These are phyloP conservation scores for Phylloporus arenicola DNA, from an alignment of 768 basidiomycete species.

Conservation along the genomic window DNA sequence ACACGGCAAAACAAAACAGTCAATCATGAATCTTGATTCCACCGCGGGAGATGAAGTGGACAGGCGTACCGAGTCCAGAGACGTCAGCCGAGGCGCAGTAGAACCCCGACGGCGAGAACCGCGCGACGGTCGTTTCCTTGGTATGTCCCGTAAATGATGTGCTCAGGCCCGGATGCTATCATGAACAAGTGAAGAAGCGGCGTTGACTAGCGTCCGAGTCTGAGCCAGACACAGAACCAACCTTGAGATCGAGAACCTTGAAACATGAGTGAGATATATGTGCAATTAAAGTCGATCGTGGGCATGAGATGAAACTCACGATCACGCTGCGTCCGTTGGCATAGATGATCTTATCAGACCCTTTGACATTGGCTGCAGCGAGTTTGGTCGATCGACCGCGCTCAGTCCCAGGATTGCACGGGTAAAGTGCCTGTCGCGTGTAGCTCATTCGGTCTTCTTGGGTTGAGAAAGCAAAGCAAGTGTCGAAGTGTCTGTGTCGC, in stretches of 20 bases:
- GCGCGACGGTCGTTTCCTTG: constrained; percentile 81
- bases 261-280: background rate
- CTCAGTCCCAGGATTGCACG: constrained; percentile 64
- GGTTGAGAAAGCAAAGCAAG: background rate
- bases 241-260: constrained; percentile 82
- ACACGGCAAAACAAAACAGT: background rate
- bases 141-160: constrained; percentile 74
- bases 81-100: constrained; percentile 92
- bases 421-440: constrained; percentile 47
- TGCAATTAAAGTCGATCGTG: too few relatives aligned
- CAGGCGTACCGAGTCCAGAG: constrained; percentile 63
- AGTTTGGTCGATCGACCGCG: constrained; percentile 72
- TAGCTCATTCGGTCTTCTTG: constrained; percentile 39
- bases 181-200: background rate
- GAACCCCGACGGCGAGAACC: constrained; percentile 88
- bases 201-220: background rate
- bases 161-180: constrained; percentile 60
- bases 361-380: constrained; percentile 48
- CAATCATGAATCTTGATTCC: background rate
- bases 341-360: constrained; percentile 71
- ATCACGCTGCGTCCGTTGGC: constrained; percentile 80
- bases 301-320: constrained; percentile 44
- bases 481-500: background rate
- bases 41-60: background rate
- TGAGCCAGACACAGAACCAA: constrained; percentile 29